phyloP scores from a whole-genome alignment of 1,139 yeast species.

The Saccharomyces pastorianus region DNA sequence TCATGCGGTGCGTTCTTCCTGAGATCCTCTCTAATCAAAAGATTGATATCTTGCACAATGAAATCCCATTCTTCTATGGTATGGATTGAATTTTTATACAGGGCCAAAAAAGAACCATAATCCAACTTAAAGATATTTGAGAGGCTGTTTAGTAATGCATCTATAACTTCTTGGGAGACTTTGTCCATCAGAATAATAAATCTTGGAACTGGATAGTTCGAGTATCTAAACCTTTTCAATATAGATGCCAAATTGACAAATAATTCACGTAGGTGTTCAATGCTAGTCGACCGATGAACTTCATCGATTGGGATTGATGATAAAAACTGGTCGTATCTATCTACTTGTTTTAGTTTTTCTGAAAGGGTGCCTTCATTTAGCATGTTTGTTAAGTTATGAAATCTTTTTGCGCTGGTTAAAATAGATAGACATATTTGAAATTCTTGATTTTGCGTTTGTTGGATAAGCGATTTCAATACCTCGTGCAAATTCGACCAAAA shows the following conservation, averaged over 20 bases:
- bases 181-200: conserved; percentile 60
- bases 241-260: conserved; percentile 49
- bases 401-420: conserved; percentile 64
- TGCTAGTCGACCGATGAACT: conserved; percentile 42
- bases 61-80: neutral
- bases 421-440: conserved; percentile 54
- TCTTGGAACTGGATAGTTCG: conserved; percentile 57
- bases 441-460: conserved; percentile 50
- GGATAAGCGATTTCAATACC: conserved; percentile 48
- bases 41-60: neutral
- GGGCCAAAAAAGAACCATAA: conserved; percentile 14
- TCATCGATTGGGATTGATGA: conserved; percentile 66
- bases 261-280: conserved; percentile 41
- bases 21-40: conserved; percentile 1
- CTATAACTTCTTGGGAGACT: conserved; percentile 41
- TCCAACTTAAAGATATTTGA: conserved; percentile 34
- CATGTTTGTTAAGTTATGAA: conserved; percentile 69
- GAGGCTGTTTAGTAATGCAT: conserved; percentile 30
- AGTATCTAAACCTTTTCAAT: conserved; percentile 52
- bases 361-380: conserved; percentile 63
- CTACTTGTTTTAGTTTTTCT: conserved; percentile 47
- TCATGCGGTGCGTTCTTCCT: neutral
- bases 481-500: conserved; percentile 75
- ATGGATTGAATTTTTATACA: conserved; percentile 13
- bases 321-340: conserved; percentile 52